Evolutionary conservation across 345 rosid genomes (phyloP), one percentile per base, ranked within the genome.

Genomic region (Camelina neglecta): DNA sequence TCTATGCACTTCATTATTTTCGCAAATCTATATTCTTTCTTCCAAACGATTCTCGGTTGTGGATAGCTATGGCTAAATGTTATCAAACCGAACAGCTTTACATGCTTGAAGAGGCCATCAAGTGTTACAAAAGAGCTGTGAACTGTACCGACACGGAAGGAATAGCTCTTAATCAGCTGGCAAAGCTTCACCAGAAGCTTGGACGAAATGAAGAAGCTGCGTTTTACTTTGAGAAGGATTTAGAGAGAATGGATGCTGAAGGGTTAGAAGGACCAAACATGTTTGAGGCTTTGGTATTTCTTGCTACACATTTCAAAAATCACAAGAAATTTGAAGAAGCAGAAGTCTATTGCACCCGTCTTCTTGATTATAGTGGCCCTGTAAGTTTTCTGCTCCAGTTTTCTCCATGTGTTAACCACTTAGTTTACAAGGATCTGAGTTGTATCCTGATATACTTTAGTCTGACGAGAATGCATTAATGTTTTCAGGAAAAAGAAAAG

Each of bases 21-120:
- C 87, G 86, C 64, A 95, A 93, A 74, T 89, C 99, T 23, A 89
- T 95, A 24, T 93, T 84, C 83, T 88, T 92, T 80, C 97, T 92
- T 69, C 94, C 98, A 2, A 87, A 76, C 74, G 98, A 95, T 85
- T 88, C 97, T 77, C 86, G 99, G 71, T 62, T 89, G 77, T 95
- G 98, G 99, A 93, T 92, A 67, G 99, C 99, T 4, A 95, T 95
- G 96, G 99, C 94, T 61, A 91, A 92, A 67, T 92, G 98, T 78
- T 95, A 90, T 64, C 92, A 93, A 69, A 85, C 90, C 0, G 94
- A 95, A 51, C 89, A 90, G 82, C 92, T 95, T 69, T 89, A 81
- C 77, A 88, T 92, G 94, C 90, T 89, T 35, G 98, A 92, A 81
- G 97, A 89, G 54, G 97, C 99, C 77, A 87, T 95, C 73, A 89